These are phyloP conservation scores for Begonia fuchsioides DNA, from an alignment of 306 rosid genomes.

Conservation along the genomic window DNA sequence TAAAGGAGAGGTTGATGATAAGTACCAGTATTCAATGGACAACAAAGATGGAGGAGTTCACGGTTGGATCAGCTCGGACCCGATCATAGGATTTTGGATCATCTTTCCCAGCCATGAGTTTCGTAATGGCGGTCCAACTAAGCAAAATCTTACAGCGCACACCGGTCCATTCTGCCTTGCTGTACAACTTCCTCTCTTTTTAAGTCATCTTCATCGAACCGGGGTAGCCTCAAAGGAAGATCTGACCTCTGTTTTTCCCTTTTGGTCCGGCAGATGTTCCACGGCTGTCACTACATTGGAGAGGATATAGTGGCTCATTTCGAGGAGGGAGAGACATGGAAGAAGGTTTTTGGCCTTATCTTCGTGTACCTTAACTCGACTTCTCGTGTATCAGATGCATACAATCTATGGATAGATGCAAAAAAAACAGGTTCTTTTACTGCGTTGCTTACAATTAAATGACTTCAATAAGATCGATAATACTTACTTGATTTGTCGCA, in stretches of 20 bases:
- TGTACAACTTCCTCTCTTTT: slow-evolving; percentile 7
- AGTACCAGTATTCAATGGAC: slow-evolving; percentile 26
- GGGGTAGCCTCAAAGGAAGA: no score
- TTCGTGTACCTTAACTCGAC: slow-evolving; percentile 30
- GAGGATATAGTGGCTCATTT: slow-evolving; percentile 27
- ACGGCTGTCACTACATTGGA: slow-evolving; percentile 34
- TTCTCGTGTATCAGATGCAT: slow-evolving; percentile 19
- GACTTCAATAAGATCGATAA: no score
- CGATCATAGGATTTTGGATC: slow-evolving; percentile 26
- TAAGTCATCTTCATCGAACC: no score
- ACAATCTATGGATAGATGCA: slow-evolving; percentile 25
- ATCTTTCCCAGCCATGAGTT: slow-evolving; percentile 30
- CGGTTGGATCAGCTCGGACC: slow-evolving; percentile 36
- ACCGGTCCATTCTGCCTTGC: slow-evolving; percentile 32
- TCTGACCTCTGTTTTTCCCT: neutral
- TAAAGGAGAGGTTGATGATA: slow-evolving; percentile 39
- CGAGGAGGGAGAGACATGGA: slow-evolving; percentile 27
- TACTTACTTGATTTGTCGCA: slow-evolving; percentile 7
- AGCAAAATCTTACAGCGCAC: slow-evolving; percentile 36
- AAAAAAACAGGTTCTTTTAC: slow-evolving; percentile 21
- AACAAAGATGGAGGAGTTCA: slow-evolving; percentile 32
- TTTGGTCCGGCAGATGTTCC: slow-evolving; percentile 29
- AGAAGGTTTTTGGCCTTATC: slow-evolving; percentile 31
- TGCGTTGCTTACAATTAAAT: no score
- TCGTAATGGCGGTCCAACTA: slow-evolving; percentile 32